A percentile compares a stretch with the other conserved stretches of the same genome.
Conservation (phyloP, 2,329 filamentous ascomycete genomes). For the Rhinocladiella mackenziei region DNA sequence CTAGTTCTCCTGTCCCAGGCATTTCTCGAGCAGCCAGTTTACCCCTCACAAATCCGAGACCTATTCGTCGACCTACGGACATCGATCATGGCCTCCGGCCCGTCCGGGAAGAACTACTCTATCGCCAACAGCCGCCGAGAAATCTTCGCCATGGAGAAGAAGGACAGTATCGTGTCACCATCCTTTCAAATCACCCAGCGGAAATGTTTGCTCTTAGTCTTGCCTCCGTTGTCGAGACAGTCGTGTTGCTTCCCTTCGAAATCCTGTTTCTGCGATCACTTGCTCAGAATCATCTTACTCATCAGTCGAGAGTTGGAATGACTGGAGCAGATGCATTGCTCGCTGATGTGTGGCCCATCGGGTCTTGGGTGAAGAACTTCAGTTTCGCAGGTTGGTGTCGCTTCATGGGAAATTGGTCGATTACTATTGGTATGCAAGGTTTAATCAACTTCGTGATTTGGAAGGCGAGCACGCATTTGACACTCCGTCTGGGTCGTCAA, state of each 20-base stretch:
- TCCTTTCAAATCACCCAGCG: conserved; percentile 17
- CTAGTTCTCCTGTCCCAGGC: conserved; percentile 15
- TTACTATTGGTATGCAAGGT: conserved; percentile 19
- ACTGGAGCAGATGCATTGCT: background rate
- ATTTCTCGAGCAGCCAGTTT: conserved; percentile 22
- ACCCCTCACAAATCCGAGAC: conserved; percentile 14
- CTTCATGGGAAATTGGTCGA: conserved; percentile 14
- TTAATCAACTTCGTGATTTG: conserved; percentile 18
- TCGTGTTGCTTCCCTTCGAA: conserved; percentile 23
- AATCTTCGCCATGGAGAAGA: conserved; percentile 3
- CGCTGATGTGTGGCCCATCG: conserved; percentile 14
- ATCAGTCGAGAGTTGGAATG: background rate
- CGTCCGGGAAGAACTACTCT: conserved; percentile 6
- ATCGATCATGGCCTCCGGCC: conserved; percentile 19
- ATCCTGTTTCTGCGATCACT: conserved; percentile 18
- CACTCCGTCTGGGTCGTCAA: conserved; percentile 10
- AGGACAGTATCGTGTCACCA: conserved; percentile 18
- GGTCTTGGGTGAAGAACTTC: conserved; percentile 1
- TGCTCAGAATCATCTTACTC: conserved; percentile 10
- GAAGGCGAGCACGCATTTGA: conserved; percentile 9
- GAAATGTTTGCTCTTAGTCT: conserved; percentile 15
- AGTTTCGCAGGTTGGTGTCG: conserved; percentile 3
- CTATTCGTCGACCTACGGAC: conserved; percentile 26
- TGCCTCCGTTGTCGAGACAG: conserved; percentile 15
- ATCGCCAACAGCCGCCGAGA: conserved; percentile 1